These are phyloP conservation scores for Pythium brachiatum DNA, from an alignment of 352 stramenopile species.

Conservation along the genomic window DNA sequence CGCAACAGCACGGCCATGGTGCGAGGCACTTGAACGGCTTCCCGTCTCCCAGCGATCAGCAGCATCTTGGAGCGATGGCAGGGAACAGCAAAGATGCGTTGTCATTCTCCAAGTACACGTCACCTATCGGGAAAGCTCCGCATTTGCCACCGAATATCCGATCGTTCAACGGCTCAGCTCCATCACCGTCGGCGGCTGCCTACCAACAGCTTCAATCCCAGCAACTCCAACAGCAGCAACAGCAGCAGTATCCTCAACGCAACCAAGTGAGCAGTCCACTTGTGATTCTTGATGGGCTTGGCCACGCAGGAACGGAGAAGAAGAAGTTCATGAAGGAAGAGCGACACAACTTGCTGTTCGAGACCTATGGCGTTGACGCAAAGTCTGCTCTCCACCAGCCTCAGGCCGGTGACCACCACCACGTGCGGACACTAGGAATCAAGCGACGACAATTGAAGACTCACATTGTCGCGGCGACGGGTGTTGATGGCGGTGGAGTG, in stretches of 20 bases:
- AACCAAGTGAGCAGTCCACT: constrained; percentile 29
- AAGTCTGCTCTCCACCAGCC: constrained; percentile 17
- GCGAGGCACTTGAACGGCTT: constrained; percentile 17
- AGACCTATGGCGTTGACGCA: constrained; percentile 57
- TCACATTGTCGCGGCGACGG: constrained; percentile 31
- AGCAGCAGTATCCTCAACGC: constrained; percentile 6
- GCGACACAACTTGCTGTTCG: constrained; percentile 53
- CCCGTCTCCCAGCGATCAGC: constrained; percentile 8
- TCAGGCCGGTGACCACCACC: constrained; percentile 5
- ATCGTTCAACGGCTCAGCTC: constrained; percentile 16
- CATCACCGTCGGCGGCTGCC: constrained; percentile 13
- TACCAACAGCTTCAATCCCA: constrained; percentile 2
- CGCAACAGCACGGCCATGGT: not conserved
- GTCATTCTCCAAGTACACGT: constrained; percentile 47
- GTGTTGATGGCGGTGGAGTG: not conserved
- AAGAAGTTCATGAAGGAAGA: constrained; percentile 49
- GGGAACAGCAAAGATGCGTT: constrained; percentile 18
- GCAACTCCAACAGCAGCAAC: constrained; percentile 19
- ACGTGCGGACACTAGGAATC: constrained; percentile 33
- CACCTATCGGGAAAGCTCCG: constrained; percentile 42
- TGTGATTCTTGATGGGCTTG: constrained; percentile 40
- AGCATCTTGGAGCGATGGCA: constrained; percentile 5
- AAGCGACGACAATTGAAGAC: constrained; percentile 59
- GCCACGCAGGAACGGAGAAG: constrained; percentile 16
- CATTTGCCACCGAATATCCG: constrained; percentile 36